Evolutionary conservation across 2,329 filamentous ascomycete genomes (phyloP), one percentile per base, ranked within the genome.

Genomic region (Eurotiales sp.): DNA sequence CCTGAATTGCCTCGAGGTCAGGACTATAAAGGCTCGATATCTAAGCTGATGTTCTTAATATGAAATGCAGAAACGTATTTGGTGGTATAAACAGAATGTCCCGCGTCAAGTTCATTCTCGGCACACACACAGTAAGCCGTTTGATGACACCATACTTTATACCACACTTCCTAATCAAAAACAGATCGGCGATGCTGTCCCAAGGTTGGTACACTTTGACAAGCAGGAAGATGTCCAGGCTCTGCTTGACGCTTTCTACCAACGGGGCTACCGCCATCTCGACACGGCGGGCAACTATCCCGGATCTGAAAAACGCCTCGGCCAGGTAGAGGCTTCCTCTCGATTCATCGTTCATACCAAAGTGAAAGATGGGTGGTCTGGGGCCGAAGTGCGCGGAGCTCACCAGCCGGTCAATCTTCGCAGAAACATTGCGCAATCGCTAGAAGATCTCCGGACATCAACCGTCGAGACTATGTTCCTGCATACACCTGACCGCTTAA

Each of bases 401-500:
- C 22, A 41, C 17, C 17, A 42, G 15, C 12, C 12, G 29, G n/a
- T n/a, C n/a, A n/a, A n/a, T n/a, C n/a, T n/a, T n/a, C n/a, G n/a
- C n/a, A n/a, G n/a, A n/a, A 40, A 30, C 27, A 32, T 49, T 11
- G 21, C 22, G 6, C 29, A 21, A 14, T 49, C 46, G 12, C 27
- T 49, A 12, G 8, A 49, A 34, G 46, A 29, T 10, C 37, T 49
- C n/a, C 5, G 36, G 12, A 7, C 21, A 3, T 21, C 46, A 21
- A 39, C 25, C 7, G 34, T 49, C 12, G 46, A 49, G n/a, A 42
- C 39, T 17, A 40, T 41, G 46, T 49, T 41, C 42, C 27, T 49
- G 14, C 46, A 49, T 34, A 5, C 14, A 1, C 37, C 46, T 10
- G 46, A 49, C 19, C 12, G 19, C 3, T 21, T 25, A 6, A 32